phyloP scores from a whole-genome alignment of 192 early-diverging fungal genomes.

The Coemansia sp. region DNA sequence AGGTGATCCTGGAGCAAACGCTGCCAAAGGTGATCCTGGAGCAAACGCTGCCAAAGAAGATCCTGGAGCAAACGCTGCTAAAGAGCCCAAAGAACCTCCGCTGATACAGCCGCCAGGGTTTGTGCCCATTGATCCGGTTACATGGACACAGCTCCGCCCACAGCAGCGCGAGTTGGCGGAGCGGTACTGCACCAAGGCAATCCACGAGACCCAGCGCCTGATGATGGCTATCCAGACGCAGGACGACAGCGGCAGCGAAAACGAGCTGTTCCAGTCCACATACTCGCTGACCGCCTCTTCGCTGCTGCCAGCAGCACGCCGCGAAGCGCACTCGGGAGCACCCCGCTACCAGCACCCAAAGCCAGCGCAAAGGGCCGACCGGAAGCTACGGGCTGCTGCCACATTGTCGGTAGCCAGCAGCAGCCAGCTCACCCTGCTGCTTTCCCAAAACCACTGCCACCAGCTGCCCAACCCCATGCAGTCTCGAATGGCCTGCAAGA shows the following conservation, averaged over 20 bases:
- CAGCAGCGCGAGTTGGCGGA: slow-evolving; percentile 16
- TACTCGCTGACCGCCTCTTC: slow-evolving; percentile 22
- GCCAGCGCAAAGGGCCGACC: not conserved
- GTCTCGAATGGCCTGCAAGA: not conserved
- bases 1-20: no score
- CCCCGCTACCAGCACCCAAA: no score
- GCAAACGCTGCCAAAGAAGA: no score
- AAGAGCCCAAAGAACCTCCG: not conserved
- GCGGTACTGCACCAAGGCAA: slow-evolving; percentile 22
- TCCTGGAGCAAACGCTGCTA: no score
- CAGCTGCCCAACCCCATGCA: not conserved
- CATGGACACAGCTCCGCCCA: slow-evolving; percentile 18
- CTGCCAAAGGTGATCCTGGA: no score
- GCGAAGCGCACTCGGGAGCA: not conserved
- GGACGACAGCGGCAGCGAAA: not conserved
- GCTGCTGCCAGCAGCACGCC: slow-evolving; percentile 11
- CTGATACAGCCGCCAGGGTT: slow-evolving; percentile 6
- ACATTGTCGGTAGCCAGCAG: not conserved
- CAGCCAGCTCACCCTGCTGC: not conserved
- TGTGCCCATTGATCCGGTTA: slow-evolving; percentile 21
- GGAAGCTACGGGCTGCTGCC: no score
- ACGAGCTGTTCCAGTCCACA: slow-evolving; percentile 17
- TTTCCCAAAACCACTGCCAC: not conserved
- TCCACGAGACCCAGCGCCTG: slow-evolving; percentile 8
- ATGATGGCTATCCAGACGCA: slow-evolving; percentile 1